Conservation (phyloP, 495 filamentous ascomycete species). For the Xylaria telfairii region DNA sequence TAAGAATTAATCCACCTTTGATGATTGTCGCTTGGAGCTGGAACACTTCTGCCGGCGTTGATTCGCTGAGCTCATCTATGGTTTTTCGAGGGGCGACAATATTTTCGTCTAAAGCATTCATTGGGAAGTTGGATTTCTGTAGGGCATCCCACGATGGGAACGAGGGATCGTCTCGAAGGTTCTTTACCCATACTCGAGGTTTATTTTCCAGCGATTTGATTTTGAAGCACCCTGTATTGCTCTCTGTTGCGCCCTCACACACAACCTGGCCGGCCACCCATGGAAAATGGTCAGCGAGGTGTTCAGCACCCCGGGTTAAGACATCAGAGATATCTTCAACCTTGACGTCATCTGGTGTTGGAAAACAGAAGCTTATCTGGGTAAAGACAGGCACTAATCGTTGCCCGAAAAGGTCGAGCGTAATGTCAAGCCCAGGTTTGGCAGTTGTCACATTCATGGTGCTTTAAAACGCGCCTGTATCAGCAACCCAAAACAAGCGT, state of each 20-base stretch:
- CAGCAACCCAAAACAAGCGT: background rate
- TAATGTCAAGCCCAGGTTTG: slow-evolving; percentile 11
- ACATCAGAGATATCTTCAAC: background rate
- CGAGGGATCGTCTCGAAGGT: background rate
- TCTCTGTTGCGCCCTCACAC: slow-evolving; percentile 44
- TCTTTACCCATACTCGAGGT: background rate
- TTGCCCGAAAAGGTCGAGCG: slow-evolving; percentile 11
- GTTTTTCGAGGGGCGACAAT: slow-evolving; percentile 11
- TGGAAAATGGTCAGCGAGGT: slow-evolving; percentile 48
- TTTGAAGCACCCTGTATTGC: slow-evolving; percentile 49
- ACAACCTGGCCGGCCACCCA: slow-evolving; percentile 63
- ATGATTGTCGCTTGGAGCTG: slow-evolving; percentile 61
- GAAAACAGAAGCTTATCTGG: slow-evolving; percentile 3
- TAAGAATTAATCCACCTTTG: slow-evolving; percentile 55
- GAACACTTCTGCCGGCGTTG: slow-evolving; percentile 45
- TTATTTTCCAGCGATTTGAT: slow-evolving; percentile 38
- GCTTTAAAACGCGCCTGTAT: background rate
- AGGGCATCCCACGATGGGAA: slow-evolving; percentile 1
- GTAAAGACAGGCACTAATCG: slow-evolving; percentile 4
- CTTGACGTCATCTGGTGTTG: background rate
- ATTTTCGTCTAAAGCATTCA: slow-evolving; percentile 1
- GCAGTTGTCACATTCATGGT: background rate
- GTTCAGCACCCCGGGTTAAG: background rate
- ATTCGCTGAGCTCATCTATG: slow-evolving; percentile 7
- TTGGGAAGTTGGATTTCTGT: background rate